phyloP scores from a whole-genome alignment of 768 basidiomycete species.

The Mycena haematopus region DNA sequence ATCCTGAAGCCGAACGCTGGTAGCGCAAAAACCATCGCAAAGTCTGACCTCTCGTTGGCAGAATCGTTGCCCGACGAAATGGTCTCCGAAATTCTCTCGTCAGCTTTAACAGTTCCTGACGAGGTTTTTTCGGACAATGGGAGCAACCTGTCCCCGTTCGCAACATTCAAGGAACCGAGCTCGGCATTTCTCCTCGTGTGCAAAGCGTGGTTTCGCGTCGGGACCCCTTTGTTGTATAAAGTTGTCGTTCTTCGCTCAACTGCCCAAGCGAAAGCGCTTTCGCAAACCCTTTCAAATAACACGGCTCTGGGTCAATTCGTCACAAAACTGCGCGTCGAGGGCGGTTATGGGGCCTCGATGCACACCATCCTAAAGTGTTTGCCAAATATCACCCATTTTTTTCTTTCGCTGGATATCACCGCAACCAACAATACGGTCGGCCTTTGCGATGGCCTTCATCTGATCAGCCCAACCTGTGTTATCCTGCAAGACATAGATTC shows the following conservation, averaged over 20 bases:
- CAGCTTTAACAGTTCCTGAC: too few species aligned
- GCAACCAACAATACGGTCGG: background rate
- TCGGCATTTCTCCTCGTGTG: conserved; percentile 20
- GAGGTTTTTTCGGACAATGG: conserved; percentile 4
- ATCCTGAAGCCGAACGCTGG: too few species aligned
- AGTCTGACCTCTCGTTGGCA: too few species aligned
- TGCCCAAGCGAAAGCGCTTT: conserved; percentile 33
- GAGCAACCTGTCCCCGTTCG: conserved; percentile 1
- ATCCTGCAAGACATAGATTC: conserved; percentile 2
- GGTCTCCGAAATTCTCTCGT: conserved; percentile 13
- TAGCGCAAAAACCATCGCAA: too few species aligned
- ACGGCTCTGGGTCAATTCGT: conserved; percentile 31
- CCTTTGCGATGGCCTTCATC: conserved; percentile 15
- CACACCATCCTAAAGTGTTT: conserved; percentile 5
- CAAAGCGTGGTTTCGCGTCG: conserved; percentile 28
- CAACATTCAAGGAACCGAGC: background rate
- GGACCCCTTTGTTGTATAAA: conserved; percentile 34
- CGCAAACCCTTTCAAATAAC: conserved; percentile 25
- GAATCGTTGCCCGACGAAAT: conserved; percentile 24
- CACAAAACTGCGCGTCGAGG: conserved; percentile 36
- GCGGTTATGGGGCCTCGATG: conserved; percentile 29
- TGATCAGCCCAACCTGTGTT: conserved; percentile 13
- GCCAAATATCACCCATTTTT: conserved; percentile 20
- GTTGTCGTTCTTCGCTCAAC: conserved; percentile 34
- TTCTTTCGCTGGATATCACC: conserved; percentile 11